Evolutionary conservation across 2,329 filamentous ascomycete species (phyloP).

Genomic region (Xylariaceae sp.): DNA sequence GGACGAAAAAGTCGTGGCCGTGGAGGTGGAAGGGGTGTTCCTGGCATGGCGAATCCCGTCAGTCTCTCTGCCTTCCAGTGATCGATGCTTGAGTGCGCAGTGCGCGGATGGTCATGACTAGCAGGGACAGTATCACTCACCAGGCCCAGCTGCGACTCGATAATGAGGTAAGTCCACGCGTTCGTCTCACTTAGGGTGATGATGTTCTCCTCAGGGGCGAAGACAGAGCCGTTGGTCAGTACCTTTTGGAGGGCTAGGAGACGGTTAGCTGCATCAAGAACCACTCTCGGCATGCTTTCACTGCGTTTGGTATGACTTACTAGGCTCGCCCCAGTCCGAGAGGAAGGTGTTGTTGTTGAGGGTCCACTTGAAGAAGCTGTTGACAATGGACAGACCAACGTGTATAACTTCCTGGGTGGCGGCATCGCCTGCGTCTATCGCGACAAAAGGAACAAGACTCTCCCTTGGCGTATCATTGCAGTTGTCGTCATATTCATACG

Average conservation of each 20-base stretch:
- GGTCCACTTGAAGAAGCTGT: conserved; percentile 42
- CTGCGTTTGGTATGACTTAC: conserved; percentile 14
- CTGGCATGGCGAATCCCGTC: conserved; percentile 13
- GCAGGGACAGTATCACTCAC: conserved; percentile 7
- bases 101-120: conserved; percentile 2
- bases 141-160: conserved; percentile 24
- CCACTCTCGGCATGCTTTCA: not conserved
- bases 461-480: conserved; percentile 34
- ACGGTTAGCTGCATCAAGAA: conserved; percentile 4
- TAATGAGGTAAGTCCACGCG: conserved; percentile 35
- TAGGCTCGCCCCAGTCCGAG: conserved; percentile 44
- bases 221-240: conserved; percentile 21
- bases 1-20: conserved; percentile 40
- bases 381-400: conserved; percentile 24
- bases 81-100: not conserved
- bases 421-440: conserved; percentile 29
- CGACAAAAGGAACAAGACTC: conserved; percentile 33
- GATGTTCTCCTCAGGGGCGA: conserved; percentile 27
- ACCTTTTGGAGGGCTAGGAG: conserved; percentile 31
- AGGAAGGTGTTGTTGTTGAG: conserved; percentile 44
- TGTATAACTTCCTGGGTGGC: conserved; percentile 26
- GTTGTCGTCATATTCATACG: conserved; percentile 15
- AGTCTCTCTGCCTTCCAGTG: not conserved
- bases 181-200: conserved; percentile 26
- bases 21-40: conserved; percentile 40